phyloP scores from a whole-genome alignment of 2,329 filamentous ascomycete species.

The Aureobasidium sp. region DNA sequence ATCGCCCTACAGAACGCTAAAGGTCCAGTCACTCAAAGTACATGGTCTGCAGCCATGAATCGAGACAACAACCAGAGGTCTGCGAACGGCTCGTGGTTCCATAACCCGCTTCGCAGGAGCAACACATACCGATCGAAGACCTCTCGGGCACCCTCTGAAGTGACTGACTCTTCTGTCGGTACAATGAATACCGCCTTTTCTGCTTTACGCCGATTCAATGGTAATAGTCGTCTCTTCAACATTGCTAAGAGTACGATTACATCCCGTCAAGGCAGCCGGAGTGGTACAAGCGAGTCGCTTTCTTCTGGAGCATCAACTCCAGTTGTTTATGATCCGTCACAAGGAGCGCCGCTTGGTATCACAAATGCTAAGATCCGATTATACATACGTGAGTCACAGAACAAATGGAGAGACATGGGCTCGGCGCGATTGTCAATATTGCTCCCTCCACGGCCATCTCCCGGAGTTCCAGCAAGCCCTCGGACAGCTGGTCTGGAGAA shows the following conservation, averaged over 20 bases:
- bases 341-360: constrained; percentile 50
- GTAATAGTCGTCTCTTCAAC: constrained; percentile 67
- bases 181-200: constrained; percentile 73
- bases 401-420: constrained; percentile 88
- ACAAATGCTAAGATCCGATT: constrained; percentile 79
- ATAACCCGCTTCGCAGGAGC: constrained; percentile 46
- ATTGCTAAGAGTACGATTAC: constrained; percentile 69
- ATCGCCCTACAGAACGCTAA: constrained; percentile 68
- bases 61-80: constrained; percentile 39
- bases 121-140: constrained; percentile 48
- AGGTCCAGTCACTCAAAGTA: constrained; percentile 43
- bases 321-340: constrained; percentile 23
- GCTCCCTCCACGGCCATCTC: constrained; percentile 48
- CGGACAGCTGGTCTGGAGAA: constrained; percentile 59
- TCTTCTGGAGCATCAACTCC: constrained; percentile 38
- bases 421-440: constrained; percentile 76
- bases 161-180: constrained; percentile 67
- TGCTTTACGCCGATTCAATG: constrained; percentile 64
- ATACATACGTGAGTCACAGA: constrained; percentile 65
- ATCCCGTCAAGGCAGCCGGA: constrained; percentile 46
- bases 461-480: constrained; percentile 29
- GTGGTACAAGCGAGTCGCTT: constrained; percentile 51
- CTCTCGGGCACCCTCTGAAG: constrained; percentile 46
- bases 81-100: constrained; percentile 40
- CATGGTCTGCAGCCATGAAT: constrained; percentile 45